A percentile compares a stretch with the other conserved stretches of the same genome.
phyloP scores from a whole-genome alignment of 2,329 filamentous ascomycete genomes.

The Metarhizium guizhouense region DNA sequence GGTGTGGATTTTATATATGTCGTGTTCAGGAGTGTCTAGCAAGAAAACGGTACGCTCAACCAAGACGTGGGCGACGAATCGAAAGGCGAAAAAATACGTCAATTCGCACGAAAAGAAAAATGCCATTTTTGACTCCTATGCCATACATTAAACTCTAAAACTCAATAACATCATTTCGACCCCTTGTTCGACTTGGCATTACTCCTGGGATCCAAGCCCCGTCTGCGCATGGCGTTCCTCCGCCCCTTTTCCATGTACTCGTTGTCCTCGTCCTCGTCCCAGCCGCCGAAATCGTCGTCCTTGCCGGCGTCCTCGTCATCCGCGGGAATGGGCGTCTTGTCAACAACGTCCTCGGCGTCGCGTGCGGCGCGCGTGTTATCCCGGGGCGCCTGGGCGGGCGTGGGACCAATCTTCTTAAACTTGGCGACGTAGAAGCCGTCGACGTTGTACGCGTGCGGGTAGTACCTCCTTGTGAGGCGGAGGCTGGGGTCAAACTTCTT shows the following conservation, averaged over 20 bases:
- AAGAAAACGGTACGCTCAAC: no score
- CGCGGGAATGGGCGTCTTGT: constrained; percentile 58
- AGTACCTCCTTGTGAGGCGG: constrained; percentile 76
- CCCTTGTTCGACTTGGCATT: constrained; percentile 21
- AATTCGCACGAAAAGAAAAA: no score
- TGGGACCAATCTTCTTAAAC: constrained; percentile 84
- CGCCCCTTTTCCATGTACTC: constrained; percentile 66
- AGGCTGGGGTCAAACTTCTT: constrained; percentile 85
- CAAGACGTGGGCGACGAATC: no score
- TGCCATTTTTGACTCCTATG: not conserved
- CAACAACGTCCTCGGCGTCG: constrained; percentile 46
- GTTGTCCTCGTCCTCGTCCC: constrained; percentile 64
- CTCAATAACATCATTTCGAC: not conserved
- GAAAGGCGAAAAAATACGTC: no score
- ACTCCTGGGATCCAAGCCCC: constrained; percentile 64
- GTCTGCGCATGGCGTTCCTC: constrained; percentile 62
- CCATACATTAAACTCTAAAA: not conserved
- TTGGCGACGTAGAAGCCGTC: constrained; percentile 99
- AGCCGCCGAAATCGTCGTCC: constrained; percentile 55
- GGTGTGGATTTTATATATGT: no score
- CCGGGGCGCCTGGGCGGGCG: constrained; percentile 43
- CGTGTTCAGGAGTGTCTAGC: no score
- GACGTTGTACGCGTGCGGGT: constrained; percentile 87
- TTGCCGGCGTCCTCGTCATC: constrained; percentile 35
- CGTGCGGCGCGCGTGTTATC: constrained; percentile 21